These are phyloP conservation scores for Kwoniella shivajii DNA, from an alignment of 1,284 basidiomycete genomes.

Conservation along the genomic window DNA sequence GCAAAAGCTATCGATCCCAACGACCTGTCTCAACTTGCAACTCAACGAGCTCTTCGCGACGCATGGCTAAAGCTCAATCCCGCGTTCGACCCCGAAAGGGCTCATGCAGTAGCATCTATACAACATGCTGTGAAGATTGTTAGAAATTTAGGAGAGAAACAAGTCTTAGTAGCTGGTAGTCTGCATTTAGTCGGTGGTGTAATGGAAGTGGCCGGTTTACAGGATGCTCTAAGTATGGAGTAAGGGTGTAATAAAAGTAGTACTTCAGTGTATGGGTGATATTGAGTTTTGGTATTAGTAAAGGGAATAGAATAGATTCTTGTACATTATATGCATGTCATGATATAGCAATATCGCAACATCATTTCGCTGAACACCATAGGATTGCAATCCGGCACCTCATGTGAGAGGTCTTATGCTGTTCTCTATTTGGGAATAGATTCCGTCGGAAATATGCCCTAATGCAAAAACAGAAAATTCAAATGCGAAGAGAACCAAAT, in stretches of 20 bases:
- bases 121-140: slow-evolving; percentile 78
- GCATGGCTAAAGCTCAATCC: slow-evolving; percentile 73
- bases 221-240: slow-evolving; percentile 56
- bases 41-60: slow-evolving; percentile 72
- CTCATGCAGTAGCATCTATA: slow-evolving; percentile 83
- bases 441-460: not conserved
- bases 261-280: not conserved
- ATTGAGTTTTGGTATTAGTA: no score
- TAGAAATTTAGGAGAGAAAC: slow-evolving; percentile 51
- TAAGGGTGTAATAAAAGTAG: slow-evolving; percentile 12
- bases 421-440: no score
- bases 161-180: slow-evolving; percentile 87
- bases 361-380: no score
- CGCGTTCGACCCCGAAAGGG: slow-evolving; percentile 61
- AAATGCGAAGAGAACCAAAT: not conserved
- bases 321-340: no score
- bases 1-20: slow-evolving; percentile 66
- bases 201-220: slow-evolving; percentile 82
- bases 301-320: no score
- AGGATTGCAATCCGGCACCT: no score
- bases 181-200: slow-evolving; percentile 93
- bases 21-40: slow-evolving; percentile 68
- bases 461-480: no score
- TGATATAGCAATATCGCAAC: no score
- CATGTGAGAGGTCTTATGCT: no score